Evolutionary conservation across 1,284 basidiomycete genomes (phyloP).

Genomic region (Melampsora occidentalis): DNA sequence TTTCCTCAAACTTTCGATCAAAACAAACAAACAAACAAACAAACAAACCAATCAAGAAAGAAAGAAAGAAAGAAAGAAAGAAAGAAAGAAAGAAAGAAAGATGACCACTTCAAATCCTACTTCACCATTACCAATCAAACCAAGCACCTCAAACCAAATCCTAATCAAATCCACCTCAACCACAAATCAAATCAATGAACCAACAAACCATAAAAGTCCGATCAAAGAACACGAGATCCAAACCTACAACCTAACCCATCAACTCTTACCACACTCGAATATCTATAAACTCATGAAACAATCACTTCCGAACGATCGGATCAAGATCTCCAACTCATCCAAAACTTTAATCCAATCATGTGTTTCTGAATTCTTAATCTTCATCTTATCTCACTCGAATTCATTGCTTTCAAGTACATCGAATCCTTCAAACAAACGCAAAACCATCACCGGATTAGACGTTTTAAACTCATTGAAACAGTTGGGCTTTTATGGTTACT

Average conservation of each 20-base stretch:
- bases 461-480: slow-evolving; percentile 14
- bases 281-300: slow-evolving; percentile 23
- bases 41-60: too few species aligned
- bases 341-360: slow-evolving; percentile 29
- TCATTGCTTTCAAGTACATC: background rate
- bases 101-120: too few species aligned
- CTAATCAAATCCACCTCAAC: too few species aligned
- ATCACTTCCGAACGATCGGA: slow-evolving; percentile 15
- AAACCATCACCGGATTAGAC: slow-evolving; percentile 34
- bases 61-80: too few species aligned
- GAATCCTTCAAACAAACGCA: slow-evolving; percentile 7
- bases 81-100: too few species aligned
- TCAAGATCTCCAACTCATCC: slow-evolving; percentile 35
- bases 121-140: too few species aligned
- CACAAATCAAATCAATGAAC: too few species aligned
- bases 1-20: too few species aligned
- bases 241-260: slow-evolving; percentile 85
- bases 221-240: slow-evolving; percentile 85
- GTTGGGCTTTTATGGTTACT: slow-evolving; percentile 31
- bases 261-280: slow-evolving; percentile 65
- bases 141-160: too few species aligned
- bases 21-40: too few species aligned
- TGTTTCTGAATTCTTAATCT: slow-evolving; percentile 39
- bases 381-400: slow-evolving; percentile 22
- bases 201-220: background rate